Percentiles rank a stretch among this genome's conserved stretches.
These are phyloP conservation scores for Diaporthe australafricana DNA, from an alignment of 2,329 filamentous ascomycete genomes.

Conservation along the genomic window DNA sequence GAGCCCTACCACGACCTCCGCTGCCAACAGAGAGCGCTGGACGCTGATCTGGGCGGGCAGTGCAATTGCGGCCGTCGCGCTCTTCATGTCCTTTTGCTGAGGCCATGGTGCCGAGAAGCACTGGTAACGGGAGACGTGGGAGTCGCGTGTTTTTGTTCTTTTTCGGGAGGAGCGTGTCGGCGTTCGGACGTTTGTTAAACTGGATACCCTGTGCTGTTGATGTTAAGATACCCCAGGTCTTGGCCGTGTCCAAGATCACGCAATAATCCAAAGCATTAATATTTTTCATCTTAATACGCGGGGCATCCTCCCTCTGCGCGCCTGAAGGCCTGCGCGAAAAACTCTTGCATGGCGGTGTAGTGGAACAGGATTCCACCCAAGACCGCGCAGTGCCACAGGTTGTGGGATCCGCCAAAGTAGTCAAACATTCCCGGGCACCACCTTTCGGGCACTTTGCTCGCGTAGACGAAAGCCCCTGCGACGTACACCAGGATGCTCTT, in stretches of 20 bases:
- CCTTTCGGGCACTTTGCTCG: conserved; percentile 90
- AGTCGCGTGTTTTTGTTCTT: neutral
- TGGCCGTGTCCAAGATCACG: conserved; percentile 18
- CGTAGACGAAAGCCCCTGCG: conserved; percentile 86
- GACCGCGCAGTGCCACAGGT: conserved; percentile 96
- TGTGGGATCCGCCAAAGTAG: conserved; percentile 94
- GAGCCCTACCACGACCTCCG: conserved; percentile 35
- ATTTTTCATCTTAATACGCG: conserved; percentile 53
- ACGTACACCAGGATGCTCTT: conserved; percentile 92
- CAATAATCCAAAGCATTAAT: neutral
- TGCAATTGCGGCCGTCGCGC: conserved; percentile 43
- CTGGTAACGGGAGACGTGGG: neutral
- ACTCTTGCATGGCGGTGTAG: conserved; percentile 94
- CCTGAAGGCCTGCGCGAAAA: conserved; percentile 84
- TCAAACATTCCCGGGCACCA: conserved; percentile 96
- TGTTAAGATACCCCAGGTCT: conserved; percentile 32
- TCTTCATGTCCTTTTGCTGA: conserved; percentile 45
- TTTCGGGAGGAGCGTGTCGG: neutral
- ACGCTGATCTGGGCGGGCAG: conserved; percentile 42
- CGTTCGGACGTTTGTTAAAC: conserved; percentile 18
- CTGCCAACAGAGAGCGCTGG: conserved; percentile 41
- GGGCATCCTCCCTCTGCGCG: conserved; percentile 73
- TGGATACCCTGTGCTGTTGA: conserved; percentile 27
- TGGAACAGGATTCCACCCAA: conserved; percentile 97
- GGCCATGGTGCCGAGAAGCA: neutral